Percentiles rank a stretch among this genome's conserved stretches.
These are phyloP conservation scores for Globisporangium barbulae DNA, from an alignment of 352 stramenopile species.

Conservation along the genomic window DNA sequence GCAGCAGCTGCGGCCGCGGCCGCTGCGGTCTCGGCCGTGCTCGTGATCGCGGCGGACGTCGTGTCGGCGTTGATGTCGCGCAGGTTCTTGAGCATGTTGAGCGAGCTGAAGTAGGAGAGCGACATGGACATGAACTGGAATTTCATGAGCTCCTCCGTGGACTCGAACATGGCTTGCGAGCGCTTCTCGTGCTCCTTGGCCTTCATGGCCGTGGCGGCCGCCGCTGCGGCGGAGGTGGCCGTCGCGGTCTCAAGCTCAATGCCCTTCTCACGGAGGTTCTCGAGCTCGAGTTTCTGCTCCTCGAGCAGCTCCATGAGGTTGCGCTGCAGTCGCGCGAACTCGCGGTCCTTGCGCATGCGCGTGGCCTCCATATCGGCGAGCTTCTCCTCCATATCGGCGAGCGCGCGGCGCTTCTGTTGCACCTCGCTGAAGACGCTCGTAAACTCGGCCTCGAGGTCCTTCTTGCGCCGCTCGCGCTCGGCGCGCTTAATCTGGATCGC, in stretches of 20 bases:
- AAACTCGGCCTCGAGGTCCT: slow-evolving; percentile 91
- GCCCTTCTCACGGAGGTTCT: slow-evolving; percentile 87
- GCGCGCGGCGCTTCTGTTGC: slow-evolving; percentile 79
- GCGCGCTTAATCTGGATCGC: slow-evolving; percentile 91
- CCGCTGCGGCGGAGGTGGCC: slow-evolving; percentile 88
- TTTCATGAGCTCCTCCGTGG: slow-evolving; percentile 95
- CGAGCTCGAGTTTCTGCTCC: slow-evolving; percentile 92
- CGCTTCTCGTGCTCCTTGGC: slow-evolving; percentile 90
- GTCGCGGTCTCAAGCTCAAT: slow-evolving; percentile 91
- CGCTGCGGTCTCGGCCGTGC: slow-evolving; percentile 85
- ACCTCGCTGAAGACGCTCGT: slow-evolving; percentile 89
- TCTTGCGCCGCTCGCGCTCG: slow-evolving; percentile 90
- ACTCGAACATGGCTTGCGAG: slow-evolving; percentile 90
- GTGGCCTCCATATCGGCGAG: slow-evolving; percentile 92
- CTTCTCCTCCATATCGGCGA: slow-evolving; percentile 80
- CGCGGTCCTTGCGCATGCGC: slow-evolving; percentile 89
- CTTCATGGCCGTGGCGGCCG: slow-evolving; percentile 86
- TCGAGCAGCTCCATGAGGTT: slow-evolving; percentile 93
- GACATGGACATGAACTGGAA: slow-evolving; percentile 97
- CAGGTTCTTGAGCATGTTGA: slow-evolving; percentile 94
- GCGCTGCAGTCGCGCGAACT: slow-evolving; percentile 90
- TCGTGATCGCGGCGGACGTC: slow-evolving; percentile 81
- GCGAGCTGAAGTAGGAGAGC: slow-evolving; percentile 92
- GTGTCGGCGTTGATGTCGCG: slow-evolving; percentile 94
- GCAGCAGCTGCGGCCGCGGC: slow-evolving; percentile 81